Evolutionary conservation across 768 basidiomycete species (phyloP).

Genomic region (Boletus sensibilis): DNA sequence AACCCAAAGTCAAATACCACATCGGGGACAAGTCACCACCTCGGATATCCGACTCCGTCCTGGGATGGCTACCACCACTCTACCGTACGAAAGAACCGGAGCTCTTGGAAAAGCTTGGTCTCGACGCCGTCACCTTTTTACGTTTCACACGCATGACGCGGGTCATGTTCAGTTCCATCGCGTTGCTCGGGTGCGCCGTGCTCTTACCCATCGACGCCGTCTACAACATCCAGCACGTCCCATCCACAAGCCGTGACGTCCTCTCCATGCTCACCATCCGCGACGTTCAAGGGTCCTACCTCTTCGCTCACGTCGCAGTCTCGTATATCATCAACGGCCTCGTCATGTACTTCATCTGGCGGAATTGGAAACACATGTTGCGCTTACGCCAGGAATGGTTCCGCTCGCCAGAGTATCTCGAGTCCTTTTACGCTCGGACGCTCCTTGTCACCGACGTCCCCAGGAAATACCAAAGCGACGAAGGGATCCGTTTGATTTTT

Average conservation of each 20-base stretch:
- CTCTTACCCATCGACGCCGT: constrained; percentile 85
- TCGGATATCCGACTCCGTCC: constrained; percentile 74
- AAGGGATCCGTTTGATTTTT: constrained; percentile 77
- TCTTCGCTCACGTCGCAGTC: constrained; percentile 82
- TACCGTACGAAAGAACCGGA: constrained; percentile 84
- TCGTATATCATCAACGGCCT: constrained; percentile 79
- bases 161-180: constrained; percentile 63
- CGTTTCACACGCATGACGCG: constrained; percentile 89
- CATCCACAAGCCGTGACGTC: constrained; percentile 48
- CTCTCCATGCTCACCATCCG: constrained; percentile 87
- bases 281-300: constrained; percentile 65
- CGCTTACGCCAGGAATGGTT: constrained; percentile 83
- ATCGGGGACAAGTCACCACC: constrained; percentile 75
- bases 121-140: constrained; percentile 91
- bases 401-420: constrained; percentile 82
- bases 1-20: constrained; percentile 93
- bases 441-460: constrained; percentile 79
- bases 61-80: constrained; percentile 90
- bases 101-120: constrained; percentile 81
- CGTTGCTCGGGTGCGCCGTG: constrained; percentile 61
- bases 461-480: constrained; percentile 79
- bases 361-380: constrained; percentile 78
- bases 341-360: constrained; percentile 68
- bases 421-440: constrained; percentile 92
- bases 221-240: constrained; percentile 75